Conservation (phyloP, 139 green algal species). For the Zygnema cylindricum region DNA sequence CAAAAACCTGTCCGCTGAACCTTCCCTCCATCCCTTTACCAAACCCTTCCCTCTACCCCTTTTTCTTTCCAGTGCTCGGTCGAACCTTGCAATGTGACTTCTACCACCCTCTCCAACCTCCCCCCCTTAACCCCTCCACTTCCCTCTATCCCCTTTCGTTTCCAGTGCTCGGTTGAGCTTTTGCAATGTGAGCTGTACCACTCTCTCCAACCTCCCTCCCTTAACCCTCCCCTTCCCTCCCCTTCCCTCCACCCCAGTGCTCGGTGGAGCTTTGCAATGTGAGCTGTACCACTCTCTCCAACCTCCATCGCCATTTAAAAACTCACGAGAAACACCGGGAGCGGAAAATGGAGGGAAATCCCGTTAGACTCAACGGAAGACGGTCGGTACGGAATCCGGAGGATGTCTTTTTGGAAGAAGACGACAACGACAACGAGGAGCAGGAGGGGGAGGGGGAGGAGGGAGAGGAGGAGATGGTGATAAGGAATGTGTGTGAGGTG, state of each 20-base stretch:
- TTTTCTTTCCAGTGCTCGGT: too few relatives aligned
- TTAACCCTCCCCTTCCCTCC: too few relatives aligned
- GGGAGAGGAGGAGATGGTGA: not conserved
- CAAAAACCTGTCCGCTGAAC: too few relatives aligned
- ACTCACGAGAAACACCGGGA: not conserved
- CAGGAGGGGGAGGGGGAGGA: not conserved
- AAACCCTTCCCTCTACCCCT: too few relatives aligned
- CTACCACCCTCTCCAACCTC: too few relatives aligned
- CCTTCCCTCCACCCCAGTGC: too few relatives aligned
- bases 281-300: slow-evolving; percentile 16
- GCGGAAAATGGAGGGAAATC: not conserved
- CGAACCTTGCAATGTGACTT: too few relatives aligned
- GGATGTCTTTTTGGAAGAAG: not conserved
- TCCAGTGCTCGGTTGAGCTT: not conserved
- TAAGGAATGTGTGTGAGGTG: not conserved
- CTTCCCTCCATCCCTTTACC: too few relatives aligned
- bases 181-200: slow-evolving; percentile 14
- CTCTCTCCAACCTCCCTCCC: too few relatives aligned
- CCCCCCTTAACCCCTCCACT: too few relatives aligned
- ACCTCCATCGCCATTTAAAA: slow-evolving; percentile 31
- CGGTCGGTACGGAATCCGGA: not conserved
- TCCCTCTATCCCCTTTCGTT: too few relatives aligned
- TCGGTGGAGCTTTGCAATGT: not conserved
- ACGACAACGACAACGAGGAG: not conserved
- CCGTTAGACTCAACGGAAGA: not conserved